These are phyloP conservation scores for Stentor coeruleus DNA, from an alignment of 73 alveolate genomes.

Conservation along the genomic window DNA sequence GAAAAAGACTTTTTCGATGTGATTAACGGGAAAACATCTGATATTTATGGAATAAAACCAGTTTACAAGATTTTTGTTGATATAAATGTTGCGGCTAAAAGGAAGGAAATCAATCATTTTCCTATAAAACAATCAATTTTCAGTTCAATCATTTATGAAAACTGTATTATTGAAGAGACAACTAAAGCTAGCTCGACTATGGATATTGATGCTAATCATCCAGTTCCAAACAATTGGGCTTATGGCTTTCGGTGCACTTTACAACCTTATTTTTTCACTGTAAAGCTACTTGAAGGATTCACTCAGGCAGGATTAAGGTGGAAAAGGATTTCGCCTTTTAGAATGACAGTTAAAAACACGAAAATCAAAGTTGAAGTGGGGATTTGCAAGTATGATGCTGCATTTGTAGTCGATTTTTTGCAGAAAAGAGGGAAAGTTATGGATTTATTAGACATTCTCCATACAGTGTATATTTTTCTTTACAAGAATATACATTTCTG, in stretches of 20 bases:
- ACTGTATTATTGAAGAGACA: not conserved
- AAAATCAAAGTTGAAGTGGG: not conserved
- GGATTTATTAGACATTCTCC: not conserved
- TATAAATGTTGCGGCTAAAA: not conserved
- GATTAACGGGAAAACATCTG: not conserved
- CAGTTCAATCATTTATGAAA: not conserved
- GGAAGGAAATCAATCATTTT: not conserved
- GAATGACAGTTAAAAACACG: not conserved
- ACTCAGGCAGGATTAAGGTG: not conserved
- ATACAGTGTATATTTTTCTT: not conserved
- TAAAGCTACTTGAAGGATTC: not conserved
- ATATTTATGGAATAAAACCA: not conserved
- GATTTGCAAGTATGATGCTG: not conserved
- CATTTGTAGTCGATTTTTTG: slow-evolving; percentile 2
- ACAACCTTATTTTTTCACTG: not conserved
- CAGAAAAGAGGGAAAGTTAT: not conserved
- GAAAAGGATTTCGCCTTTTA: not conserved
- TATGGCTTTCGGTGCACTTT: slow-evolving; percentile 22
- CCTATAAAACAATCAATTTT: not conserved
- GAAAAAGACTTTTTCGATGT: not conserved
- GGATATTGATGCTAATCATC: not conserved
- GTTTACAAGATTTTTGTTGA: not conserved
- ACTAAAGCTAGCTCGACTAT: not conserved
- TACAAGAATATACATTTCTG: not conserved
- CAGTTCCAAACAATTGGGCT: not conserved